Evolutionary conservation across 495 filamentous ascomycete genomes (phyloP), one percentile per base, ranked within the genome.

Genomic region (Apiosordaria backusii): DNA sequence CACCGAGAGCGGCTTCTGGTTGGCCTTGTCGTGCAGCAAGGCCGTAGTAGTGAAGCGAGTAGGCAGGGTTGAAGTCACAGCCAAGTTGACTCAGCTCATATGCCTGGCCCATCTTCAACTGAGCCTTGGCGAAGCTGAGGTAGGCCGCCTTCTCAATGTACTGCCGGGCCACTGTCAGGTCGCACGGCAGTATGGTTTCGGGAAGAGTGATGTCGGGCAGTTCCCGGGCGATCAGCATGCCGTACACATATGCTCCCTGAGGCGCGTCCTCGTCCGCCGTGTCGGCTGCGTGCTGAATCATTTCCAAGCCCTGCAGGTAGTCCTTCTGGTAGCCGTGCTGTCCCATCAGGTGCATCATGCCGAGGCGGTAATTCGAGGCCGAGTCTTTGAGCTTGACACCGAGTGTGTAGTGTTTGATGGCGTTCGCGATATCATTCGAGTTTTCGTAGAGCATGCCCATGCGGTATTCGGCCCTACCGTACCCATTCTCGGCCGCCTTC

Each of bases 371-470:
- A 71, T 90, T 89, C 13, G 92, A 93, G n/a, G 95, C 95, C 7
- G 96, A 96, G 77, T 99, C 95, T 3, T 85, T 85, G 68, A 86
- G 78, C 60, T 86, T 80, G 18, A 94, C 88, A 59, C 95, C 95
- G 29, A 86, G 82, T 53, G 89, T 84, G 75, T 98, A 99, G 77
- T 97, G 92, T 72, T 86, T 86, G 71, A 97, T 88, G 2, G 95
- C 96, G 74, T 97, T 97, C 35, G 88, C 83, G 27, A 91, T 87
- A 71, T 98, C 93, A 70, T 95, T 97, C 6, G 92, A 92, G 71
- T 87, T 90, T 76, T 99, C 95, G 75, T 92, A 98, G 61, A 97
- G 92, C 95, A 97, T 98, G 61, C 95, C 95, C 76, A 99, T 97
- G 26, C 95, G 86, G 78, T 99, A 99, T 74, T 98, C 92, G 45